Base-by-base conservation (phyloP, 192 early-diverging fungal species). In the Coemansia sp. region DNA sequence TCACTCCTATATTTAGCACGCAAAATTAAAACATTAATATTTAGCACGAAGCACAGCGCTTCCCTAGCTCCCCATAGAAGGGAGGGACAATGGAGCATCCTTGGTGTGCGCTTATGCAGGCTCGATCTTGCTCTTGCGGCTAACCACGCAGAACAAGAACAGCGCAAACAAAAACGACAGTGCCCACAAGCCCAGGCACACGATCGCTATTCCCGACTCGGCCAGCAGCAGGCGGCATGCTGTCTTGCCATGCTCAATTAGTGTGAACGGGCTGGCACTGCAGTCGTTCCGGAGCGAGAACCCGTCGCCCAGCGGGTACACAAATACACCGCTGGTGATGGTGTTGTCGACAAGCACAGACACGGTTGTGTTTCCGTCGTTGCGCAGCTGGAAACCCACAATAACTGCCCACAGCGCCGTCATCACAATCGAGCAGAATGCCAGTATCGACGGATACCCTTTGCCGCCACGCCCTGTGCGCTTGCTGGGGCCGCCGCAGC, bases 201-300 rank as follows among this genome's bases (percentile, higher is more conserved):
- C 69, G 16, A 78, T 63, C 8, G 74, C 55, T 2, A 71, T 23
- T 14, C 46, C 69, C 21, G 74, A 63, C 28, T 78, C 74, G 41
- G 57, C 61, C 68, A 55, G 62, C 50, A 78, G 63, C 53, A 78
- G 64, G 40, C 41, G 59, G 56, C 74, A 78, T 16, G 57, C 68
- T 3, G 69, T 70, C 33, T 37, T 44, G 30, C 74, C 74, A 44
- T 57, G 50, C 42, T 78, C 74, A 6, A 68, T 39, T 16, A 53
- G 28, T 19, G 74, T 56, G 43, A 71, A 78, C 18, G 68, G 74
- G 40, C 12, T 16, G 14, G 59, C 55, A 5, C 57, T 15, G 50
- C 74, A 78, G 63, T 78, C 59, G 64, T 78, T 78, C 42, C 60
- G 71, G 10, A 78, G 61, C 51, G 74, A 78, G 53, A 78, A 71